Conservation (phyloP, 2,329 filamentous ascomycete species). For the Ambrosiella beaveri region DNA sequence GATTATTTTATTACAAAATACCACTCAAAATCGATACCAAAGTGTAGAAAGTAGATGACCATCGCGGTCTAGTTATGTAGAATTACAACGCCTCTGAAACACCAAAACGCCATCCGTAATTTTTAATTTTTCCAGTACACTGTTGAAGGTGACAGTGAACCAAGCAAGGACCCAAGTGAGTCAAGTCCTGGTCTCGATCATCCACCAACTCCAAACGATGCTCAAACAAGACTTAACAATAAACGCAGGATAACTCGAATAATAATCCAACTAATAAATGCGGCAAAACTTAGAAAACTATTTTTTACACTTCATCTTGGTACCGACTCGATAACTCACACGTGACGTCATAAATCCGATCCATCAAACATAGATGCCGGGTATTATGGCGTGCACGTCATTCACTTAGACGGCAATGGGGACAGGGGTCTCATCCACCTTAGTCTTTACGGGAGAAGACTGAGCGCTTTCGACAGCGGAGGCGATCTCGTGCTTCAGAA, state of each 20-base stretch:
- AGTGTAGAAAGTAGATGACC: no score
- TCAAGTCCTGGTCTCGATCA: no score
- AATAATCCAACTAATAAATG: slow-evolving; percentile 4
- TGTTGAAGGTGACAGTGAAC: not conserved
- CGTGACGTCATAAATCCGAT: no score
- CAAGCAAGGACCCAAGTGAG: not conserved
- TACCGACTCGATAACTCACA: no score
- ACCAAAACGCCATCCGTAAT: not conserved
- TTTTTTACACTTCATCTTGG: not conserved
- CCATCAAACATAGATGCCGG: not conserved
- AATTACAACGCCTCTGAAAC: not conserved
- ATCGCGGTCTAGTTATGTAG: not conserved
- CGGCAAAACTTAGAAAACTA: slow-evolving; percentile 1
- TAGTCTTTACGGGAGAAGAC: slow-evolving; percentile 29
- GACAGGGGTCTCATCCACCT: slow-evolving; percentile 4
- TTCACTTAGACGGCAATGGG: not conserved
- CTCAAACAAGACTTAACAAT: not conserved
- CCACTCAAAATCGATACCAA: no score
- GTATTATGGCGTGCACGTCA: not conserved
- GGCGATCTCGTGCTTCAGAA: slow-evolving; percentile 32
- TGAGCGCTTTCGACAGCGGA: slow-evolving; percentile 27
- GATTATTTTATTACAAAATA: no score
- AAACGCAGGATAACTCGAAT: not conserved
- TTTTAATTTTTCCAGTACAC: not conserved
- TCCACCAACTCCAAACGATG: not conserved